Percentiles rank a stretch among this genome's conserved stretches.
Evolutionary conservation across 78 protist genomes (phyloP).

Genomic region (Mantamonas sphyraenae): DNA sequence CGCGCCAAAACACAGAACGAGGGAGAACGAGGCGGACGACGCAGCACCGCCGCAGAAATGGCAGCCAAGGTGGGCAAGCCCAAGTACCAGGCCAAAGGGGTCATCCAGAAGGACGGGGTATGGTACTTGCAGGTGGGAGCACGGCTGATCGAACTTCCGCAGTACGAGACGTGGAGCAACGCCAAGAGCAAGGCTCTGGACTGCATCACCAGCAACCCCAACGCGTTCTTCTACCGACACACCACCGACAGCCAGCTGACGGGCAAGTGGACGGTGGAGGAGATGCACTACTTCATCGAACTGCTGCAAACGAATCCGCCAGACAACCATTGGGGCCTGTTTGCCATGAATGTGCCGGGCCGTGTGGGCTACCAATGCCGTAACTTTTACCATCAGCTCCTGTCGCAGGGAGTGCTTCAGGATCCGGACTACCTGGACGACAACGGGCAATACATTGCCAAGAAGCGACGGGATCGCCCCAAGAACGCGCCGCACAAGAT

Average conservation of each 20-base stretch:
- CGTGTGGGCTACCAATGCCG: slow-evolving; percentile 15
- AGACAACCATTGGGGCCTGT: slow-evolving; percentile 14
- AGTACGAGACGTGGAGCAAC: background rate
- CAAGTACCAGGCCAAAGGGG: no score
- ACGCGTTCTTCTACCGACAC: slow-evolving; percentile 9
- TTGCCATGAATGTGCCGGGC: slow-evolving; percentile 1
- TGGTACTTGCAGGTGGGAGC: no score
- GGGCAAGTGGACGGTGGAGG: slow-evolving; percentile 14
- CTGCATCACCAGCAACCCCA: background rate
- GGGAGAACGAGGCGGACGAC: no score
- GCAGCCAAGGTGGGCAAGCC: no score
- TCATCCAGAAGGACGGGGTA: no score
- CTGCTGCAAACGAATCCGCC: background rate
- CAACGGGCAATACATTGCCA: background rate
- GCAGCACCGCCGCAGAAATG: no score
- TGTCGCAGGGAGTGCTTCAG: background rate
- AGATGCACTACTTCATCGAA: background rate
- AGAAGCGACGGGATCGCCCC: no score
- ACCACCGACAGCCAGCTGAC: background rate
- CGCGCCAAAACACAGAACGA: no score
- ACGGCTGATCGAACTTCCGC: no score
- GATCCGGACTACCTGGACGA: background rate
- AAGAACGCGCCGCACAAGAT: no score
- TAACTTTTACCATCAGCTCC: background rate
- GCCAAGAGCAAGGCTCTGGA: background rate